A percentile compares a stretch with the other conserved stretches of the same genome.
These are phyloP conservation scores for Coemansia sp. DNA, from an alignment of 192 early-diverging fungal species.

Conservation along the genomic window DNA sequence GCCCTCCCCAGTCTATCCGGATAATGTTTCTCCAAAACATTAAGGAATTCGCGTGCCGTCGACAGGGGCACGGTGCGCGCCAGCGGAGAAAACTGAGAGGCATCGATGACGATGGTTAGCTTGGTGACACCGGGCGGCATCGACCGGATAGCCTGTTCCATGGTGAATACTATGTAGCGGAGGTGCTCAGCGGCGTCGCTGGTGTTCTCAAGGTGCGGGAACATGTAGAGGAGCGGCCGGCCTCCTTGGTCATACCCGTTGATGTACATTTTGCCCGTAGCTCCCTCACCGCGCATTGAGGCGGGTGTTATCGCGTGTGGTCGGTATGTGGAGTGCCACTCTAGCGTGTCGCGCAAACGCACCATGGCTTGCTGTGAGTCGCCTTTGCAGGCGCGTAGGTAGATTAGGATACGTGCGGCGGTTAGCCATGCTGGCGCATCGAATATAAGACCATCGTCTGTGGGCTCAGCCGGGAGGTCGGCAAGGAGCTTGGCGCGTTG, in stretches of 20 bases:
- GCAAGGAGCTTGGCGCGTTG: conserved; percentile 30
- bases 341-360: conserved; percentile 69
- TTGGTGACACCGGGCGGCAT: conserved; percentile 72
- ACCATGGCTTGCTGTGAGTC: conserved; percentile 58
- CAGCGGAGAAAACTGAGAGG: conserved; percentile 62
- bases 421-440: conserved; percentile 30
- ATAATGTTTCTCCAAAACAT: conserved; percentile 83
- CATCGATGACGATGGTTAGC: conserved; percentile 81
- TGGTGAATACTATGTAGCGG: conserved; percentile 76
- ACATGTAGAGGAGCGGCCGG: conserved; percentile 75
- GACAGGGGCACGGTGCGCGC: conserved; percentile 66
- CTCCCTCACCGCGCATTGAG: conserved; percentile 69
- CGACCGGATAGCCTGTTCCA: conserved; percentile 74
- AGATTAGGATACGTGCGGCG: conserved; percentile 61
- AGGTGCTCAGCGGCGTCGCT: conserved; percentile 68
- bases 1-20: conserved; percentile 76
- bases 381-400: conserved; percentile 72
- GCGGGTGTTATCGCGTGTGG: conserved; percentile 71
- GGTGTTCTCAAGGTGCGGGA: conserved; percentile 76
- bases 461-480: conserved; percentile 44
- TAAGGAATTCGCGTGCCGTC: conserved; percentile 75
- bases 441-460: conserved; percentile 8
- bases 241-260: conserved; percentile 77
- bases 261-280: conserved; percentile 79
- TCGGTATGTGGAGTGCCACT: conserved; percentile 74